phyloP scores from a whole-genome alignment of 441 rosid genomes.

The Adansonia grandidieri region DNA sequence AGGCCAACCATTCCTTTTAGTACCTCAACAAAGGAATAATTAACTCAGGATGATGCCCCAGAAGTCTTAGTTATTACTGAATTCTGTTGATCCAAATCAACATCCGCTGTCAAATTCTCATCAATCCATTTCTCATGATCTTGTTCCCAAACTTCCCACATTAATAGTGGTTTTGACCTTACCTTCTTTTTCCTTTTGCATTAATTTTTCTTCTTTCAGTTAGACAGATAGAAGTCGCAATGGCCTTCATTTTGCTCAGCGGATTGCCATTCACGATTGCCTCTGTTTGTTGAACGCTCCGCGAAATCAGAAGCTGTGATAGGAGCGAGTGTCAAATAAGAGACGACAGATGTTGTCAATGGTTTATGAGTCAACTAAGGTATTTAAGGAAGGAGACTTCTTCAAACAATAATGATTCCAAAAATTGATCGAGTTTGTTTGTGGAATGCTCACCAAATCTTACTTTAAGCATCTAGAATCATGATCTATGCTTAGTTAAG shows the following conservation, averaged over 20 bases:
- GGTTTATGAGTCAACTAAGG: background rate
- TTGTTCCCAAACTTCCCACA: constrained; percentile 85
- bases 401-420: too few species aligned
- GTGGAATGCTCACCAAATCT: too few species aligned
- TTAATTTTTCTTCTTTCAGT: constrained; percentile 28
- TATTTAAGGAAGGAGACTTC: too few species aligned
- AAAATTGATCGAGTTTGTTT: too few species aligned
- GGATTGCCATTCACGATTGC: constrained; percentile 19
- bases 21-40: constrained; percentile 76
- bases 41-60: constrained; percentile 70
- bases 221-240: constrained; percentile 13
- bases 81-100: constrained; percentile 62
- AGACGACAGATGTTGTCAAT: background rate
- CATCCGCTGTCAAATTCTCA: constrained; percentile 51
- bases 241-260: constrained; percentile 16
- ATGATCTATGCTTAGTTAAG: too few species aligned
- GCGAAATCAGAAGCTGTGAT: constrained; percentile 23
- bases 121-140: constrained; percentile 70
- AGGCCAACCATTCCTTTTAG: constrained; percentile 94
- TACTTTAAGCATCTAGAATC: too few species aligned
- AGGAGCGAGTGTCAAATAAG: constrained; percentile 20
- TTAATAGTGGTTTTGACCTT: constrained; percentile 35
- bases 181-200: constrained; percentile 39
- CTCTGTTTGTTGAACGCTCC: constrained; percentile 32
- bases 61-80: constrained; percentile 50